phyloP scores from a whole-genome alignment of 129 eudicot species.

The Lactuca sativa region DNA sequence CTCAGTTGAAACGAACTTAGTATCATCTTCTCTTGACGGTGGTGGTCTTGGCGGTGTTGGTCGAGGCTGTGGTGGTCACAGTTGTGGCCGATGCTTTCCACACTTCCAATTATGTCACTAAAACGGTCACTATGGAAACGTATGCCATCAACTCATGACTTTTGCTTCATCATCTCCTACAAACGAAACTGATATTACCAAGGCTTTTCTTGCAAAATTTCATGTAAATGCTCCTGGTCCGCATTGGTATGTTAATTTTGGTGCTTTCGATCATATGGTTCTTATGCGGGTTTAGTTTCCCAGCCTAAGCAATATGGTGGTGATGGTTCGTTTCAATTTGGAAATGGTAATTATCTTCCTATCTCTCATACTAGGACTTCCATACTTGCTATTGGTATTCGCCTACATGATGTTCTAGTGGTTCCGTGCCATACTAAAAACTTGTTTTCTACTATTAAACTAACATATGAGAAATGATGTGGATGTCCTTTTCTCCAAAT shows the following conservation, averaged over 20 bases:
- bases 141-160: background rate
- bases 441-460: background rate
- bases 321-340: background rate
- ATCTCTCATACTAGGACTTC: background rate
- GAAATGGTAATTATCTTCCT: background rate
- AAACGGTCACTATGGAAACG: background rate
- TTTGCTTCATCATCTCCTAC: background rate
- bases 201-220: background rate
- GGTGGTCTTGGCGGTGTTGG: too few relatives aligned
- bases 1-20: too few relatives aligned
- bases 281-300: too few relatives aligned
- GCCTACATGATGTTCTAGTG: background rate
- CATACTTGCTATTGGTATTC: background rate
- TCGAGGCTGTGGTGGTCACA: too few relatives aligned
- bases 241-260: background rate
- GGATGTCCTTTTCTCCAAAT: background rate
- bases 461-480: background rate
- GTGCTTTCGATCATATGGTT: background rate
- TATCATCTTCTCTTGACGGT: too few relatives aligned
- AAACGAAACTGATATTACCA: background rate
- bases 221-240: background rate
- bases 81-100: background rate
- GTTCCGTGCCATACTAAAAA: background rate
- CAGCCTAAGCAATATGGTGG: background rate
- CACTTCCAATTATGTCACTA: background rate